Evolutionary conservation across 495 filamentous ascomycete genomes (phyloP).

Genomic region (Annulohypoxylon moriforme): DNA sequence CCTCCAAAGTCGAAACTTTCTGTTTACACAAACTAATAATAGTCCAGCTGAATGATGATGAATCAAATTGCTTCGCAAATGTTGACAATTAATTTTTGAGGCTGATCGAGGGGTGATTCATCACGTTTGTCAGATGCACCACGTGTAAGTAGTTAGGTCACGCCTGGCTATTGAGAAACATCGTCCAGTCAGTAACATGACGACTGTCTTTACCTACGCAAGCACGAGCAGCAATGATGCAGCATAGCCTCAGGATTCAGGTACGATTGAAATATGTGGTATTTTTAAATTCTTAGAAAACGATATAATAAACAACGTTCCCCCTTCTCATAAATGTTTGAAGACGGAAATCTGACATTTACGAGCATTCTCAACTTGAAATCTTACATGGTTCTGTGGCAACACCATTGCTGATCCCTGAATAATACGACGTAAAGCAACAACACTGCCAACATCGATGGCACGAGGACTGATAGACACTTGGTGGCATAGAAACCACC

Average conservation of each 20-base stretch:
- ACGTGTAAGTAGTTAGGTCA: slow-evolving; percentile 31
- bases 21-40: slow-evolving; percentile 11
- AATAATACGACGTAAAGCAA: not conserved
- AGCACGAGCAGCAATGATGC: too few relatives aligned
- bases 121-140: slow-evolving; percentile 19
- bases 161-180: slow-evolving; percentile 8
- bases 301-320: slow-evolving; percentile 14
- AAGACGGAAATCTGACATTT: not conserved
- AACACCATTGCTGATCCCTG: not conserved
- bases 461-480: not conserved
- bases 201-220: slow-evolving; percentile 18
- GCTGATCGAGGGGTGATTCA: slow-evolving; percentile 18
- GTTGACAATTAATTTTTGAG: not conserved
- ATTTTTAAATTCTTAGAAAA: not conserved
- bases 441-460: slow-evolving; percentile 19
- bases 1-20: not conserved
- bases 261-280: not conserved
- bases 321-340: not conserved
- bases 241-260: slow-evolving; percentile 16
- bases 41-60: not conserved
- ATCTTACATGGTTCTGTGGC: not conserved
- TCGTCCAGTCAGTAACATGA: slow-evolving; percentile 14
- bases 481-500: slow-evolving; percentile 31
- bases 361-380: not conserved
- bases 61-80: not conserved